A percentile compares a stretch with the other conserved stretches of the same genome.
Evolutionary conservation across 352 stramenopile species (phyloP).

Genomic region (Pythium aphanidermatum): DNA sequence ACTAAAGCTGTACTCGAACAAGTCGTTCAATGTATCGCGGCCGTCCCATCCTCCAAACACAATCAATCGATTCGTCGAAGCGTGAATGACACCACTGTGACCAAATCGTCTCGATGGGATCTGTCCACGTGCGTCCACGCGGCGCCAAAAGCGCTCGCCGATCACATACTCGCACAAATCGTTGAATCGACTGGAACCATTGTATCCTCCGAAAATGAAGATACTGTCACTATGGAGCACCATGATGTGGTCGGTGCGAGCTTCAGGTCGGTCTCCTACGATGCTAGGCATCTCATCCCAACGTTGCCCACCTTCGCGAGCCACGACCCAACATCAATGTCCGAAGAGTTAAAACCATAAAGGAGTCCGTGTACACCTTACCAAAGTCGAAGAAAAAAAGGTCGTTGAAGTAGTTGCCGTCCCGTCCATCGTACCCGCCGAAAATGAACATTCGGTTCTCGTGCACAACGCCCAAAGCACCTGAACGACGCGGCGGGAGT

Average conservation of each 20-base stretch:
- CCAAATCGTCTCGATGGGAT: slow-evolving; percentile 72
- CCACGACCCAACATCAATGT: too few relatives aligned
- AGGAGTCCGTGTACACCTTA: too few relatives aligned
- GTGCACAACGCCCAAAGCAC: slow-evolving; percentile 72
- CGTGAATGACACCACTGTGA: slow-evolving; percentile 77
- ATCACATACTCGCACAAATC: slow-evolving; percentile 78
- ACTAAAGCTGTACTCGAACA: slow-evolving; percentile 74
- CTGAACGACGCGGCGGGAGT: slow-evolving; percentile 65
- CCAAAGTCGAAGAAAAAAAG: slow-evolving; percentile 86
- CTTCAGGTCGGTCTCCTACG: slow-evolving; percentile 50
- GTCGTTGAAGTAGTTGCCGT: slow-evolving; percentile 89
- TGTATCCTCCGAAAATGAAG: slow-evolving; percentile 88
- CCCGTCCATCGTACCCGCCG: slow-evolving; percentile 83
- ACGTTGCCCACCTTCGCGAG: too few relatives aligned
- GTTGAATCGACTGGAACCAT: slow-evolving; percentile 75
- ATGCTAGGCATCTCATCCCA: slow-evolving; percentile 80
- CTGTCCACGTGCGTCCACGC: slow-evolving; percentile 35
- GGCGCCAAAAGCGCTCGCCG: slow-evolving; percentile 41
- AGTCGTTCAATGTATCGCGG: slow-evolving; percentile 77
- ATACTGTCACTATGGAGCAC: slow-evolving; percentile 71
- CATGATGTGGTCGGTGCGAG: slow-evolving; percentile 86
- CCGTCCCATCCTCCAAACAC: slow-evolving; percentile 87
- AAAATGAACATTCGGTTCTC: slow-evolving; percentile 87
- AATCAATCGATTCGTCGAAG: slow-evolving; percentile 58
- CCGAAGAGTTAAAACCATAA: too few relatives aligned